Conservation (phyloP, 129 eudicot species). For the Chrysanthemum lavandulifolium region DNA sequence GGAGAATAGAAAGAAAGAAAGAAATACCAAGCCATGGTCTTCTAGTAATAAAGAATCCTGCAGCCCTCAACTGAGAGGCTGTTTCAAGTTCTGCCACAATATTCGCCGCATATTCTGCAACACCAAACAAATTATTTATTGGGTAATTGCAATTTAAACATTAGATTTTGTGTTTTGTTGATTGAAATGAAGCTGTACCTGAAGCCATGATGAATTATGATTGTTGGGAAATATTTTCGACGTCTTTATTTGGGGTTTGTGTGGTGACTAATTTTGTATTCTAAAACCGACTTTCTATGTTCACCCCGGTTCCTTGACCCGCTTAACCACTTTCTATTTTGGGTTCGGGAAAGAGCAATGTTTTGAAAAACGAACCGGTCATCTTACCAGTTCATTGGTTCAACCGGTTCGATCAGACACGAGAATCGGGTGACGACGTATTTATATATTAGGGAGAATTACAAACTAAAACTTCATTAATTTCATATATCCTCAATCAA, state of each 20-base stretch:
- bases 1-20: neutral
- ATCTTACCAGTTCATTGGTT: too few relatives aligned
- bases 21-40: constrained; percentile 96
- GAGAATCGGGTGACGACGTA: too few relatives aligned
- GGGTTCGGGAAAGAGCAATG: too few relatives aligned
- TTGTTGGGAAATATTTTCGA: constrained; percentile 17
- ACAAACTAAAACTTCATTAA: too few relatives aligned
- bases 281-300: constrained; percentile 23
- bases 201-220: constrained; percentile 33
- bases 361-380: too few relatives aligned
- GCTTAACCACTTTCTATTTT: too few relatives aligned
- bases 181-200: constrained; percentile 6
- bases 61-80: constrained; percentile 67
- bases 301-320: too few relatives aligned
- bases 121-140: neutral
- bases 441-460: too few relatives aligned
- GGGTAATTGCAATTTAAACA: neutral
- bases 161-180: neutral
- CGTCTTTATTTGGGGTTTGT: constrained; percentile 27
- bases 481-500: too few relatives aligned
- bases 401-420: too few relatives aligned
- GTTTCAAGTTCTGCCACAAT: constrained; percentile 80
- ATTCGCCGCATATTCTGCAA: constrained; percentile 54
- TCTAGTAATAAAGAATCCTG: constrained; percentile 70
- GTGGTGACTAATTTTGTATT: constrained; percentile 28